A percentile compares a stretch with the other conserved stretches of the same genome.
Conservation (phyloP, 768 basidiomycete genomes). For the Hydnum rufescens region DNA sequence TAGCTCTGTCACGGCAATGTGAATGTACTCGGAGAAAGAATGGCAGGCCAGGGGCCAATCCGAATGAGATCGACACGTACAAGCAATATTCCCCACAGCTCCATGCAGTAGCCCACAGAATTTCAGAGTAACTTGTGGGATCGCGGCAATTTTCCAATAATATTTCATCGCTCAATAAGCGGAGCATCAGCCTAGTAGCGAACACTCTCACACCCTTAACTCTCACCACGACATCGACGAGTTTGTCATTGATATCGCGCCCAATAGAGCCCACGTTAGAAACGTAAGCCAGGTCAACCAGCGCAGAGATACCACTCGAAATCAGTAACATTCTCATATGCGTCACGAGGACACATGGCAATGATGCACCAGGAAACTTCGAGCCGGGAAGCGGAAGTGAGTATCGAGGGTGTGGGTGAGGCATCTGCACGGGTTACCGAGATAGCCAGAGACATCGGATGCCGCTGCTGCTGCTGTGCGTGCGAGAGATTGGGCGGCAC, state of each 20-base stretch:
- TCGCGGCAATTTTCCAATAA: conserved; percentile 48
- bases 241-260: conserved; percentile 52
- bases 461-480: conserved; percentile 25
- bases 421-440: too few relatives aligned
- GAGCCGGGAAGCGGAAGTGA: conserved; percentile 72
- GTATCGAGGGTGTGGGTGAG: too few relatives aligned
- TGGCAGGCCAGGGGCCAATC: not conserved
- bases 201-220: conserved; percentile 50
- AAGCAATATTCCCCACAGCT: conserved; percentile 91
- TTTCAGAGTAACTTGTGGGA: conserved; percentile 57
- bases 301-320: conserved; percentile 97
- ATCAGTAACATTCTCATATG: conserved; percentile 73
- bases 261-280: conserved; percentile 48
- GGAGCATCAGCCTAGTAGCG: conserved; percentile 68
- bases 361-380: conserved; percentile 66
- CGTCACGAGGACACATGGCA: conserved; percentile 64
- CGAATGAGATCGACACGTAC: conserved; percentile 27
- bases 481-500: conserved; percentile 33
- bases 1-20: conserved; percentile 46
- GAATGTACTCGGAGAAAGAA: too few relatives aligned
- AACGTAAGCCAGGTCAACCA: conserved; percentile 79
- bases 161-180: conserved; percentile 57
- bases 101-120: conserved; percentile 90
- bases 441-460: too few relatives aligned
- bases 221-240: conserved; percentile 72